Base-by-base conservation (phyloP, 441 rosid species). In the Dalechampia spathulata region DNA sequence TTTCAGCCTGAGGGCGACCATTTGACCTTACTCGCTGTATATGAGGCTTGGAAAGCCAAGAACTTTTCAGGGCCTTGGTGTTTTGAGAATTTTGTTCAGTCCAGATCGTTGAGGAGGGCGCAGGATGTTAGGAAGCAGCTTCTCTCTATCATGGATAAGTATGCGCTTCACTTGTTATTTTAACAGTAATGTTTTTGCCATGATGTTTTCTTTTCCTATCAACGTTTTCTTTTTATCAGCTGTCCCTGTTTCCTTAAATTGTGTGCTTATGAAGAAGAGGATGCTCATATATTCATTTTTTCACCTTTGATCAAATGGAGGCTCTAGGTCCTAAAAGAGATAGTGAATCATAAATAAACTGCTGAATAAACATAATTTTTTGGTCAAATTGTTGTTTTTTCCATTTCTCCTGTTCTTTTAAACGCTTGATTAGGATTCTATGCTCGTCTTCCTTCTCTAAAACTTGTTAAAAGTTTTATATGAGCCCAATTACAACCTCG, bases 1-100 rank as follows among this genome's bases (percentile, higher is more conserved):
- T 83, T 89, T 66, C 95, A 82, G 82, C 95, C 96, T 0, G 96
- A 86, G 71, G 96, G 95, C 51, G 96, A 89, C 66, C 90, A 89
- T 64, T 75, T 89, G 83, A 89, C 96, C 25, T 69, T 85, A 55
- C 85, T 88, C 37, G 94, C 96, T 48, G 89, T 85, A 6, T 88
- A 88, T 34, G 94, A 88, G 68, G 94, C 94, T 38, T 88, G 96
- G 94, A 88, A 83, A 75, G 89, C 87, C 1, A 89, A 89, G 67
- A 88, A 83, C 68, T 85, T 88, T 72, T 80, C 91, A 16, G 91
- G 91, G 46, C 94, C 94, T 30, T 88, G 91, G 94, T 85, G 94
- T 73, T 85, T 85, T 39, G 95, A 89, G 71, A 89, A 83, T 53
- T 89, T 89, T 62, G 82, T 89, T 38, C 95, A 86, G 75, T 80